Base-by-base conservation (phyloP, 2,329 filamentous ascomycete species). In the Drechslera avenae region DNA sequence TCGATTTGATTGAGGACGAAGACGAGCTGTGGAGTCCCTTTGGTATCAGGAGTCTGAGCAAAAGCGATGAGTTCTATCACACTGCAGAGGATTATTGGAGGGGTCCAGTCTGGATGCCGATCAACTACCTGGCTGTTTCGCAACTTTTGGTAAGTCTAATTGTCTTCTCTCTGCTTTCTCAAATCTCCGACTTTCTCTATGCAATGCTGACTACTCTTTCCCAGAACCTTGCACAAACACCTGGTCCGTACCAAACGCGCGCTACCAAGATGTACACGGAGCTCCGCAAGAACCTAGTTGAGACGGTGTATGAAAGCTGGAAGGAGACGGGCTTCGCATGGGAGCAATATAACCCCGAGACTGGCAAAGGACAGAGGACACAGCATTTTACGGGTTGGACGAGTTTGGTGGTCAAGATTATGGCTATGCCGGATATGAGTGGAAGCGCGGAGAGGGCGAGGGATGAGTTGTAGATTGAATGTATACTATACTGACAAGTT, bases 361-460 rank as follows among this genome's bases (percentile, higher is more conserved):
- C 90, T 3, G 94, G 94, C 37, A 83, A 84, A 45, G 94, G 94
- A n/a, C 93, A 97, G 79, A 83, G 94, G 34, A 97, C 92, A 4
- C 91, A 97, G 79, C 93, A 97, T 75, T 99, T 99, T 72, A 97
- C 94, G 0, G 94, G 94, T 42, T 99, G 94, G 94, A 99, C 94
- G n/a, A 96, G 91, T 72, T 79, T 97, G 75, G 90, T 97, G 39
- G 92, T 97, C 37, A 97, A 96, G 80, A 90, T 99, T 61, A 96
- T 97, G 91, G 85, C 86, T 39, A 93, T 99, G 90, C 89, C 91
- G 5, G 88, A 95, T 62, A 68, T 90, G 34, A 61, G 62, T 31
- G 59, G 34, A 5, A 41, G 31, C 10, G 33, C 18, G 3, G 60
- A 56, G 19, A 50, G 52, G n/a, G 59, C 58, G 0, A 64, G 60